Percentiles rank a stretch among this genome's conserved stretches.
Evolutionary conservation across 2,329 filamentous ascomycete genomes (phyloP).

Genomic region (Nemania serpens): DNA sequence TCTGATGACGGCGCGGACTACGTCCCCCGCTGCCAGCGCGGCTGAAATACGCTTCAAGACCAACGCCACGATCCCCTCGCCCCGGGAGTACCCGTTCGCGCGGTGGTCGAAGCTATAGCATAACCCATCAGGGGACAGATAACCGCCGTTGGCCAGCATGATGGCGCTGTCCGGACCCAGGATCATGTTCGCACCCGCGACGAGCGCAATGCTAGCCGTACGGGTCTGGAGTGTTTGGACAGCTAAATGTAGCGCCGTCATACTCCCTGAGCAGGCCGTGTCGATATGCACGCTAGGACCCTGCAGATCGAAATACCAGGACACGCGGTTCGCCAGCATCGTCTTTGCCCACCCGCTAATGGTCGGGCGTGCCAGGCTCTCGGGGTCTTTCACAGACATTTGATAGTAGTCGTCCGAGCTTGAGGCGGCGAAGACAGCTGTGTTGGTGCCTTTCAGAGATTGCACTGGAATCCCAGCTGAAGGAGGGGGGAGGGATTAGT

Average conservation of each 20-base stretch:
- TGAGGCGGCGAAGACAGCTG: not conserved
- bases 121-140: not conserved
- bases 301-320: not conserved
- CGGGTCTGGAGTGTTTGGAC: not conserved
- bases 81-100: not conserved
- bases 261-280: slow-evolving; percentile 1
- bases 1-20: not conserved
- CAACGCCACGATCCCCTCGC: not conserved
- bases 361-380: not conserved
- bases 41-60: not conserved
- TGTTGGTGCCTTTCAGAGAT: not conserved
- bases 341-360: not conserved
- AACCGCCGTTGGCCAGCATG: too few species aligned
- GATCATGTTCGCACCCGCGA: too few species aligned
- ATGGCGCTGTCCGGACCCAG: too few species aligned
- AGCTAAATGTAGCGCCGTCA: not conserved
- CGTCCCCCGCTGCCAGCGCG: not conserved
- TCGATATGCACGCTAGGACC: not conserved
- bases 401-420: not conserved
- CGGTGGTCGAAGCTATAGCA: not conserved
- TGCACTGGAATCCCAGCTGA: not conserved
- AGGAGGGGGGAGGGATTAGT: too few species aligned
- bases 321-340: not conserved
- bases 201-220: too few species aligned
- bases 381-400: not conserved